Evolutionary conservation across 129 eudicot species (phyloP), one percentile per base, ranked within the genome.

Genomic region (Sambucus nigra): DNA sequence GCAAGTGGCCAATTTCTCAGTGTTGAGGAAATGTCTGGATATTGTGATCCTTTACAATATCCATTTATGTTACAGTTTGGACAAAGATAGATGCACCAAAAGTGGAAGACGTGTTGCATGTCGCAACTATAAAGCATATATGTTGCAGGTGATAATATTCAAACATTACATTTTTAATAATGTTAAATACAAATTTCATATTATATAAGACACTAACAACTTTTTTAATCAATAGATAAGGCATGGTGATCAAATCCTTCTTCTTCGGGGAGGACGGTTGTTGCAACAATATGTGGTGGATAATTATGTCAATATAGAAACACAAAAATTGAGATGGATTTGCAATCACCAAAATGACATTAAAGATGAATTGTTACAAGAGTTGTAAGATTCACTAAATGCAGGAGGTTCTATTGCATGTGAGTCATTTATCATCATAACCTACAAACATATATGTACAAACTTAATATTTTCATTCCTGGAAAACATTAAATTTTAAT

Each of bases 221-320:
- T 8, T 8, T 29, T 29, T 29, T 29, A 29, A 29, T 8, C 4
- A 29, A 29, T 29, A 29, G 35, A 29, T 29, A 3, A 3, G 35
- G 4, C 35, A 4, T 3, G 8, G 8, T 29, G 35, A 29, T 29
- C 35, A 4, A 3, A 3, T 29, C 4, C 35, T 29, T 26, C 23
- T 27, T 8, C 38, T 57, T 22, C 11, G 40, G 13, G 59, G 59
- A 16, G 67, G 67, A 14, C 17, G 71, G 11, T 8, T 62, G 19
- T 38, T 55, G 0, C 65, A 60, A 29, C 65, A 66, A 27, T 66
- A 14, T 35, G 53, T 38, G 0, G 66, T 67, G 0, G 65, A 66
- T 39, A 63, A 47, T n/a, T 74, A 61, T 16, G 52, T 65, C 23
- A 72, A 46, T 23, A 31, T 59, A 8, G 64, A 72, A 44, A 65